Conservation (phyloP, 805 yeast genomes). For the Limtongozyma cylindracea region DNA sequence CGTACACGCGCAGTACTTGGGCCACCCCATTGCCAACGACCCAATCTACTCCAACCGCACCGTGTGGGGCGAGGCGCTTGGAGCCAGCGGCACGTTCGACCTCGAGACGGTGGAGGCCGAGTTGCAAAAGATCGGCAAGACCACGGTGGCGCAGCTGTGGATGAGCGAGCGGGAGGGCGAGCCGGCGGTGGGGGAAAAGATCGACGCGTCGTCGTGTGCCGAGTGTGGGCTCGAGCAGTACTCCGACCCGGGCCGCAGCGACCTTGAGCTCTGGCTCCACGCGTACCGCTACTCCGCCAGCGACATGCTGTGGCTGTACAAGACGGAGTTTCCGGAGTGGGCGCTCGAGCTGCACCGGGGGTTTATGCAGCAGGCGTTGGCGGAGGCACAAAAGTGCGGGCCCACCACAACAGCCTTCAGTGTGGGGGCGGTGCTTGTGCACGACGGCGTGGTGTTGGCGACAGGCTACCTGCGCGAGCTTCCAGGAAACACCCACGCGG, state of each 20-base stretch:
- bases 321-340: constrained; percentile 66
- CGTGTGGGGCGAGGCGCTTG: constrained; percentile 41
- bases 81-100: too few relatives aligned
- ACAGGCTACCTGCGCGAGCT: constrained; percentile 81
- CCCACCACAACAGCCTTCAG: constrained; percentile 71
- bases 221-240: constrained; percentile 49
- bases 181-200: constrained; percentile 20
- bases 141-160: constrained; percentile 44
- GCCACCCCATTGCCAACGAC: constrained; percentile 79
- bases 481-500: constrained; percentile 93
- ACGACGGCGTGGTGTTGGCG: constrained; percentile 31
- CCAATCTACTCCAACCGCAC: constrained; percentile 47
- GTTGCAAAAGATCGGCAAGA: constrained; percentile 48
- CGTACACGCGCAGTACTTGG: constrained; percentile 77
- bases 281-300: constrained; percentile 56
- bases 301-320: constrained; percentile 39
- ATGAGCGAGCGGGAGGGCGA: constrained; percentile 43
- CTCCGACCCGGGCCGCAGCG: constrained; percentile 76
- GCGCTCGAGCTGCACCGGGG: constrained; percentile 30
- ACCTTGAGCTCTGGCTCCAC: constrained; percentile 74
- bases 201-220: too few relatives aligned
- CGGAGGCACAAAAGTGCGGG: constrained; percentile 58
- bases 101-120: constrained; percentile 15
- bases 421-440: constrained; percentile 76
- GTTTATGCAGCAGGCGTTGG: constrained; percentile 55